These are phyloP conservation scores for Talaromyces nanjingensis DNA, from an alignment of 495 filamentous ascomycete species.

Conservation along the genomic window DNA sequence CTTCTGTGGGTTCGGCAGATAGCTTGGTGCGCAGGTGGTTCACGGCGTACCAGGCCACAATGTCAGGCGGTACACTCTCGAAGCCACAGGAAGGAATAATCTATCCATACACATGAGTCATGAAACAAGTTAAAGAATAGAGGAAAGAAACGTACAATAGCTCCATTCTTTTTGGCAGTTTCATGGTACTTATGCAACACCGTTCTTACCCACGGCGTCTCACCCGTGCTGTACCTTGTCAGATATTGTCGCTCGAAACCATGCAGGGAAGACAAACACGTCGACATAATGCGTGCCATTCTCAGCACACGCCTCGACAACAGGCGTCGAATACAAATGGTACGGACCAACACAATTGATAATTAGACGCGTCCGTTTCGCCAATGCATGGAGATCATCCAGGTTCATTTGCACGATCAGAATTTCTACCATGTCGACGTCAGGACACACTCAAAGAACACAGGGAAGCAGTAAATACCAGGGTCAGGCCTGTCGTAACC, in stretches of 20 bases:
- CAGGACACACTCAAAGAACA: conserved; percentile 9
- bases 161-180: conserved; percentile 63
- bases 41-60: conserved; percentile 66
- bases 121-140: conserved; percentile 13
- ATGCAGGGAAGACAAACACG: conserved; percentile 32
- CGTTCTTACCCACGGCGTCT: conserved; percentile 68
- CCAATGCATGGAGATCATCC: conserved; percentile 56
- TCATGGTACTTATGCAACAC: conserved; percentile 80
- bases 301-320: conserved; percentile 81
- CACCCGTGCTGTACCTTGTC: conserved; percentile 55
- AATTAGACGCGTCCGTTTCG: conserved; percentile 66
- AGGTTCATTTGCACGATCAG: conserved; percentile 59
- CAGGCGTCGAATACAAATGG: conserved; percentile 65
- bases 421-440: conserved; percentile 38
- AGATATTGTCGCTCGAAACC: not conserved
- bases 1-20: conserved; percentile 46
- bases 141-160: conserved; percentile 47
- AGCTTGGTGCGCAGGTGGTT: conserved; percentile 55
- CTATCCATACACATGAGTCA: conserved; percentile 23
- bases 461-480: conserved; percentile 26
- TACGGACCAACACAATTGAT: conserved; percentile 88
- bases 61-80: conserved; percentile 79
- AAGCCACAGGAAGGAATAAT: conserved; percentile 82
- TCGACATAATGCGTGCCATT: conserved; percentile 91
- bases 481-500: conserved; percentile 67